Base-by-base conservation (phyloP, 2,329 filamentous ascomycete species). In the Diaporthe citriasiana region DNA sequence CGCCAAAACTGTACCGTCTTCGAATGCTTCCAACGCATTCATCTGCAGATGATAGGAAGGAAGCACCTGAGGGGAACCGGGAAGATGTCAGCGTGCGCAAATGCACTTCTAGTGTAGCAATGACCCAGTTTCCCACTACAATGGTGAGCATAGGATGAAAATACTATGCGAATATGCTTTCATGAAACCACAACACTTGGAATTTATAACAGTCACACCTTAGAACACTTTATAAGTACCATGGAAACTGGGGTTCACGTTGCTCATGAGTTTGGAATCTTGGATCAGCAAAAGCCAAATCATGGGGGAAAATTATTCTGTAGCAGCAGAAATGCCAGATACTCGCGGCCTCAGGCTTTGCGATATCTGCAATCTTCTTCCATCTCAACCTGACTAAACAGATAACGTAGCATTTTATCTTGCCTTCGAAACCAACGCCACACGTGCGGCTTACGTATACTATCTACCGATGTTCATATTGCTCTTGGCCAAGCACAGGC, bases 321-420 rank as follows among this genome's bases (percentile, higher is more conserved):
- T 33, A 15, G 17, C 17, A 50, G 38, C 60, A 50, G 15, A 35
- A 25, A 30, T 15, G 2, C 6, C 27, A 4, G 22, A 35, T 4
- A 12, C 13, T n/a, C 19, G 19, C 12, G 13, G 7, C 19, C 30
- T 17, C 10, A 25, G 30, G 19, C 30, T 25, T 35, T 51, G 30
- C 8, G 42, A 35, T 5, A 12, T n/a, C 22, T 30, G 12, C 3
- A 17, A 6, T 50, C 3, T 12, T 13, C 7, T 12, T 19, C 25
- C 17, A 12, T 51, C 10, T 12, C 3, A 27, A n/a, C 35, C 19
- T 22, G 22, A 15, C 9, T 27, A 33, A 33, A 4, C 3, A 50
- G 33, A 5, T 7, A 17, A 0, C 22, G 33, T 4, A 30, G 30
- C 1, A 0, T 17, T 12, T 9, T 3, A 4, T 12, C 12, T 50